phyloP scores from a whole-genome alignment of 306 rosid species.

The Sicyos baderoa region DNA sequence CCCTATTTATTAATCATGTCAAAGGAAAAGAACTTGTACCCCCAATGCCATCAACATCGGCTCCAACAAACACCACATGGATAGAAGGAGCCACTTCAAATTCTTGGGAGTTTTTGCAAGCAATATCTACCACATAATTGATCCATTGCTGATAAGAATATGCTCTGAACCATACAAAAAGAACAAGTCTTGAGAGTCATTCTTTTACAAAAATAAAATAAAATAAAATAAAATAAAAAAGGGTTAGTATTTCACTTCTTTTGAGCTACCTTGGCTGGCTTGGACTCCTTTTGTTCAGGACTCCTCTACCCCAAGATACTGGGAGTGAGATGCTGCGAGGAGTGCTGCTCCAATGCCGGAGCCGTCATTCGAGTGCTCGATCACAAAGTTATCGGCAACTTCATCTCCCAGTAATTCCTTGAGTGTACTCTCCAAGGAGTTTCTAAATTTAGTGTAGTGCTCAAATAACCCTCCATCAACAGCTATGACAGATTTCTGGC shows the following conservation, averaged over 20 bases:
- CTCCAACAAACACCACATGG: neutral
- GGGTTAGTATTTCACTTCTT: constrained; percentile 29
- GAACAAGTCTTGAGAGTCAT: neutral
- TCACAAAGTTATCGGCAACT: constrained; percentile 40
- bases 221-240: too few relatives aligned
- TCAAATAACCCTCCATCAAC: constrained; percentile 91
- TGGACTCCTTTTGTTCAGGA: constrained; percentile 31
- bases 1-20: constrained; percentile 13
- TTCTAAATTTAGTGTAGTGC: constrained; percentile 66
- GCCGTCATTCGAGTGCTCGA: constrained; percentile 75
- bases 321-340: constrained; percentile 92
- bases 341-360: constrained; percentile 95
- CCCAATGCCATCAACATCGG: constrained; percentile 1
- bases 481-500: constrained; percentile 66
- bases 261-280: constrained; percentile 21
- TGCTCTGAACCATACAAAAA: constrained; percentile 29
- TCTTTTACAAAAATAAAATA: constrained; percentile 21
- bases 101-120: constrained; percentile 6
- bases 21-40: neutral
- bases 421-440: constrained; percentile 63
- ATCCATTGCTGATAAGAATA: constrained; percentile 18
- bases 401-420: constrained; percentile 74
- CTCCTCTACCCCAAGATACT: constrained; percentile 50
- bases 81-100: constrained; percentile 4
- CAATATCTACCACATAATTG: constrained; percentile 14